A percentile compares a stretch with the other conserved stretches of the same genome.
Evolutionary conservation across 495 filamentous ascomycete genomes (phyloP).

Genomic region (Podospora didyma): DNA sequence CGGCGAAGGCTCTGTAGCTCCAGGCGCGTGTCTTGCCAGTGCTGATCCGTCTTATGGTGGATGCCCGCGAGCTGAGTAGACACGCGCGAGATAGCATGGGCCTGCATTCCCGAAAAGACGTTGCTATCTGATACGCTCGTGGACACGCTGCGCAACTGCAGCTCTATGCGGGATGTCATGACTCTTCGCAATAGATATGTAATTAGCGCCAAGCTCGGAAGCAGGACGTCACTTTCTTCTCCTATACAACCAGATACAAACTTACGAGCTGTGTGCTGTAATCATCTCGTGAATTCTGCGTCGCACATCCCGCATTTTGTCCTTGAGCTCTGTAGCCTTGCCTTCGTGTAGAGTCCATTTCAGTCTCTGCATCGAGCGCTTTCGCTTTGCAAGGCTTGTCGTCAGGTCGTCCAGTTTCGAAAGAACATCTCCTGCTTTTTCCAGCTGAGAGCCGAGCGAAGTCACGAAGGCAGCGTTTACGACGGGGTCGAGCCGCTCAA

Average conservation of each 20-base stretch:
- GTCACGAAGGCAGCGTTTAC: background rate
- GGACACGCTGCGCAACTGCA: background rate
- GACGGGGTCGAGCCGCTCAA: background rate
- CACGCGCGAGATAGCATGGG: background rate
- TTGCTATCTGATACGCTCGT: background rate
- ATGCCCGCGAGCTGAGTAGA: background rate
- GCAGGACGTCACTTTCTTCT: background rate
- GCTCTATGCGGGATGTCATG: background rate
- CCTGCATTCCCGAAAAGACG: background rate
- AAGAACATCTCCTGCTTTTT: background rate
- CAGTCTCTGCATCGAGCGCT: background rate
- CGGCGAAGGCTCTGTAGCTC: no score
- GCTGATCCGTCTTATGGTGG: background rate
- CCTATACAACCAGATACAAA: background rate
- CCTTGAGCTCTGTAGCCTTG: background rate
- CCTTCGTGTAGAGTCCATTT: background rate
- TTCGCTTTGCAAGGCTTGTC: background rate
- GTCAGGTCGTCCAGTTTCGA: background rate
- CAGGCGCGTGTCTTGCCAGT: background rate
- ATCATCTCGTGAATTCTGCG: background rate
- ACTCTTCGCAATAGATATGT: background rate
- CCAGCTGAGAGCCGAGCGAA: background rate
- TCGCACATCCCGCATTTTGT: background rate
- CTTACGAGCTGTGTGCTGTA: background rate
- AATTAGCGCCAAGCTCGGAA: background rate